Base-by-base conservation (phyloP, 2,329 filamentous ascomycete genomes). In the Diaporthe capsici region DNA sequence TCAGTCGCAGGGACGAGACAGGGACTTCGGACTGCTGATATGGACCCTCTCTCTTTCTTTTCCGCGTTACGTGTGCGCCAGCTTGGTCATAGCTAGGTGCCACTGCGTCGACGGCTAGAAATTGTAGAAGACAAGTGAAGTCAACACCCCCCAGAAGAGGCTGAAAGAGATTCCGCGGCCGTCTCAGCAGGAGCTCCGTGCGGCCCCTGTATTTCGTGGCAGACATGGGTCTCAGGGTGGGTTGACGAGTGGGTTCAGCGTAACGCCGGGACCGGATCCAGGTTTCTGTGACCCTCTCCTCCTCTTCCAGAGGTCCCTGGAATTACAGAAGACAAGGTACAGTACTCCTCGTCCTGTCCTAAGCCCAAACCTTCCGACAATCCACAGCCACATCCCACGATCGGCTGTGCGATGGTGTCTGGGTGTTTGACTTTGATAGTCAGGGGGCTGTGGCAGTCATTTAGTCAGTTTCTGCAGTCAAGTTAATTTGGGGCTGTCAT, bases 181-280 rank as follows among this genome's bases (percentile, higher is more conserved):
- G 65, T 74, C 65, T 74, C 72, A 67, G 28, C 72, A 67, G 9
- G 55, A 49, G 65, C 42, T 39, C 75, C 75, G 65, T 76, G 75
- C 65, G 72, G 72, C 49, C 75, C 75, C 75, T 76, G 75, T 55
- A 74, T 31, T 71, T 44, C 63, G 49, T 71, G 55, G 68, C n/a
- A 63, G 61, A 61, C 71, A 53, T 53, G 65, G 61, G 63, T 20
- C 49, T 31, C 22, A 25, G 15, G 22, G 61, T 61, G 74, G 74
- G 47, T 57, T 60, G 63, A 20, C 13, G 63, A 34, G 72, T 61
- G 42, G 49, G 47, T 61, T 51, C 72, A 61, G 57, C n/a, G 75
- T 65, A 44, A 76, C 72, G 49, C 75, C 68, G 63, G 63, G 74
- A 57, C 67, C 71, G 37, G 71, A 70, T 61, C 68, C 61, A 70